These are phyloP conservation scores for Suhomyces anneliseae DNA, from an alignment of 1,139 yeast genomes.

Conservation along the genomic window DNA sequence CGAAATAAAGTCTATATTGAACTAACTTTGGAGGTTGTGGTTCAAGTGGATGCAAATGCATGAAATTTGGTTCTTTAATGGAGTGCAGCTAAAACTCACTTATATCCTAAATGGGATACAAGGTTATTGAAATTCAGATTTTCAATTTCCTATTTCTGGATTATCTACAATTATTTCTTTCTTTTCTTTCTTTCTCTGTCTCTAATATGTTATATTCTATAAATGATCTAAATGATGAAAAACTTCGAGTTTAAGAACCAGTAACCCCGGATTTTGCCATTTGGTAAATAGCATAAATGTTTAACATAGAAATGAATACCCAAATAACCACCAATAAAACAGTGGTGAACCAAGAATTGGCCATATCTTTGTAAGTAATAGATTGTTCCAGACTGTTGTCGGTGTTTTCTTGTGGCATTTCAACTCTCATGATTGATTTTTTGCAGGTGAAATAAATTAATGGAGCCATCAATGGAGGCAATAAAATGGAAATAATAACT, in stretches of 20 bases:
- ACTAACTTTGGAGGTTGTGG: too few relatives aligned
- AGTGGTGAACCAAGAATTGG: conserved; percentile 62
- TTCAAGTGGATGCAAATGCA: too few relatives aligned
- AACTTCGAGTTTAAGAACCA: neutral
- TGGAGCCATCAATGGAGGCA: conserved; percentile 78
- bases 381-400: conserved; percentile 9
- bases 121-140: too few relatives aligned
- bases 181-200: too few relatives aligned
- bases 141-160: too few relatives aligned
- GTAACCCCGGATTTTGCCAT: conserved; percentile 49
- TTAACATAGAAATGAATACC: conserved; percentile 64
- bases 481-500: conserved; percentile 65
- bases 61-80: too few relatives aligned
- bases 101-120: too few relatives aligned
- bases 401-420: conserved; percentile 20
- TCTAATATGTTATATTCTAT: too few relatives aligned
- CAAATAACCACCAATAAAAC: conserved; percentile 50
- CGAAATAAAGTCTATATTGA: too few relatives aligned
- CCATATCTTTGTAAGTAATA: conserved; percentile 45
- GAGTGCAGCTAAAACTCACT: too few relatives aligned
- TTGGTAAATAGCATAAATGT: conserved; percentile 69
- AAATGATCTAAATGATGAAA: too few relatives aligned
- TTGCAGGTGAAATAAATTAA: conserved; percentile 67
- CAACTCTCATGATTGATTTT: conserved; percentile 58
- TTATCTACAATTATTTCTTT: too few relatives aligned